phyloP scores from a whole-genome alignment of 495 filamentous ascomycete species.

The Neurospora sp. region DNA sequence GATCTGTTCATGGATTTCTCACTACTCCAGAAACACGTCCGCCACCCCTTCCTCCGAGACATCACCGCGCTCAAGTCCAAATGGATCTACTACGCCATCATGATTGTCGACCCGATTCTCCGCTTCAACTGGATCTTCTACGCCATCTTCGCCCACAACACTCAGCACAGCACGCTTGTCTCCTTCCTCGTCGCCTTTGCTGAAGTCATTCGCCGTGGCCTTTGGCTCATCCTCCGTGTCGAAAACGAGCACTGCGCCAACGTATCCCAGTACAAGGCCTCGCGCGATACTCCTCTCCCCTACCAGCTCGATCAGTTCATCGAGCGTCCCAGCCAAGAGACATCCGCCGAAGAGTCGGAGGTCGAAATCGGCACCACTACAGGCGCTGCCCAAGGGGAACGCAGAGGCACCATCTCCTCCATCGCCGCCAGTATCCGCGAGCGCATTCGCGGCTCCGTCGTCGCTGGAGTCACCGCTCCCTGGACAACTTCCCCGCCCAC shows the following conservation, averaged over 20 bases:
- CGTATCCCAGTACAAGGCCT: constrained; percentile 74
- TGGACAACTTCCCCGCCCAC: neutral
- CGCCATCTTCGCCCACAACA: constrained; percentile 63
- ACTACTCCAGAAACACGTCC: constrained; percentile 62
- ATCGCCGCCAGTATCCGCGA: neutral
- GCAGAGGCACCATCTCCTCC: neutral
- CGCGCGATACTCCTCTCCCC: constrained; percentile 68
- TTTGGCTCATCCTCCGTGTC: constrained; percentile 88
- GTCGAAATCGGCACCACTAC: neutral
- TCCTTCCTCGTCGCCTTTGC: constrained; percentile 66
- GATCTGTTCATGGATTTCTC: constrained; percentile 96
- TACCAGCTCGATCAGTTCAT: constrained; percentile 47
- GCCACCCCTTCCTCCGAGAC: constrained; percentile 61
- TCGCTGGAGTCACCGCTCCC: neutral
- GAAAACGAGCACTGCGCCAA: constrained; percentile 95
- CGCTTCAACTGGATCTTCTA: constrained; percentile 96
- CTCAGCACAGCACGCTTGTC: constrained; percentile 69
- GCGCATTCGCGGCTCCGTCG: neutral
- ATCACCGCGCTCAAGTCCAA: constrained; percentile 64
- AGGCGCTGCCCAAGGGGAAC: neutral
- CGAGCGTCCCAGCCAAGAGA: constrained; percentile 17
- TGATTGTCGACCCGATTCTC: constrained; percentile 75
- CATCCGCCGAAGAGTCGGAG: neutral
- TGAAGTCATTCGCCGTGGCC: constrained; percentile 70
- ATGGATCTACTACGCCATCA: constrained; percentile 77